Evolutionary conservation across 2,329 filamentous ascomycete genomes (phyloP), one percentile per base, ranked within the genome.

Genomic region (Diaporthe australafricana): DNA sequence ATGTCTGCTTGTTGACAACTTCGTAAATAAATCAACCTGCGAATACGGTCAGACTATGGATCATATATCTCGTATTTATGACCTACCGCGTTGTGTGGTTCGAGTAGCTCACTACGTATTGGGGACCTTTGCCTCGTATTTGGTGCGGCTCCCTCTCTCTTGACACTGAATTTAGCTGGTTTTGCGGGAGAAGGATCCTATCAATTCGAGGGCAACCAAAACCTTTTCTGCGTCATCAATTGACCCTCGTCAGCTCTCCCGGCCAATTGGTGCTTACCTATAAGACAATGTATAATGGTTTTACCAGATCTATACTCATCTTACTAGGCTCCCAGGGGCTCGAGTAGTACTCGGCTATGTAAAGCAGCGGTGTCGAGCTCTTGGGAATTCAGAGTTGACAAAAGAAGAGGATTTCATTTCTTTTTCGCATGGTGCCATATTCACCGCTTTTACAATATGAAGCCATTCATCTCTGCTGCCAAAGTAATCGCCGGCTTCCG

Each of bases 201-300:
- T 48, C 30, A 16, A 45, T 35, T 35, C 27, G 12, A 35, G n/a
- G 40, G 42, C n/a, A 38, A 63, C 30, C 40, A 48, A 22, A 20
- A 17, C 30, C 12, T 48, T 27, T 35, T 30, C 32, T 45, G 32
- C 60, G 30, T 63, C 42, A 63, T 63, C n/a, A n/a, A n/a, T n/a
- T n/a, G n/a, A n/a, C n/a, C 60, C 25, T 22, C 14, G 60, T 63
- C 60, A 65, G 60, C 60, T 65, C 45, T 20, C 3, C 8, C 27
- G 7, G 2, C 17, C 48, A 38, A 48, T 30, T 14, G 27, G 52
- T 20, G 60, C 60, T 65, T 65, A 65, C 60, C 25, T 35, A 27
- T 8, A 35, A 40, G 14, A 35, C 32, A 9, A 35, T 40, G 55
- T 32, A 45, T 27, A 45, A 6, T 12, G 27, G 3, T 20, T 20